phyloP scores from a whole-genome alignment of 345 rosid genomes.

The Eutrema yunnanense region DNA sequence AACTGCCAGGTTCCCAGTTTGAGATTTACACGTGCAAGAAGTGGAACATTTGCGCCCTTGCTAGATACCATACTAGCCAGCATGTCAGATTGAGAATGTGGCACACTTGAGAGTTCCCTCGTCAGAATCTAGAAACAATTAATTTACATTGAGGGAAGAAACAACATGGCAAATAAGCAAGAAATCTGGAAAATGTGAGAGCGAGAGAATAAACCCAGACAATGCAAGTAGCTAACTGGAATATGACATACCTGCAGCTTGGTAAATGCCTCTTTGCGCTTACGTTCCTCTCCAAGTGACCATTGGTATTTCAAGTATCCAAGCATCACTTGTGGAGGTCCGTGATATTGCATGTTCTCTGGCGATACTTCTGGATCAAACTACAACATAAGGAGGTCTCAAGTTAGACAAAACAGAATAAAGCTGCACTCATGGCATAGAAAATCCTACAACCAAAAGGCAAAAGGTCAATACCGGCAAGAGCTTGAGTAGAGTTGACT shows the following conservation, averaged over 20 bases:
- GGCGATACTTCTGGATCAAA: constrained; percentile 86
- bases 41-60: constrained; percentile 53
- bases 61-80: constrained; percentile 42
- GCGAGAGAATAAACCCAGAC: not conserved
- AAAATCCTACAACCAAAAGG: constrained; percentile 1
- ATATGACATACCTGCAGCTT: constrained; percentile 63
- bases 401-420: constrained; percentile 8
- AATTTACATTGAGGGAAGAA: constrained; percentile 16
- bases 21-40: constrained; percentile 81
- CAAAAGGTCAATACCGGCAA: constrained; percentile 53
- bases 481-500: constrained; percentile 85
- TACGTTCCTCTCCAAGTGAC: constrained; percentile 96
- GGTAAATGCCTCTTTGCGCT: constrained; percentile 88
- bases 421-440: constrained; percentile 6
- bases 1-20: constrained; percentile 86
- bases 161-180: constrained; percentile 16
- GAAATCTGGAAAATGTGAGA: not conserved
- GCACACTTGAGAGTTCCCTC: constrained; percentile 57
- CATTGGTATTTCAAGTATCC: constrained; percentile 92
- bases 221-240: not conserved
- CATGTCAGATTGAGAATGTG: constrained; percentile 47
- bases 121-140: constrained; percentile 53
- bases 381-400: constrained; percentile 36
- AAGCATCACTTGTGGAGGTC: constrained; percentile 95
- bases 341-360: constrained; percentile 65